Percentiles rank a stretch among this genome's conserved stretches.
Evolutionary conservation across 352 stramenopile genomes (phyloP).

Genomic region (Ophiocytium majus): DNA sequence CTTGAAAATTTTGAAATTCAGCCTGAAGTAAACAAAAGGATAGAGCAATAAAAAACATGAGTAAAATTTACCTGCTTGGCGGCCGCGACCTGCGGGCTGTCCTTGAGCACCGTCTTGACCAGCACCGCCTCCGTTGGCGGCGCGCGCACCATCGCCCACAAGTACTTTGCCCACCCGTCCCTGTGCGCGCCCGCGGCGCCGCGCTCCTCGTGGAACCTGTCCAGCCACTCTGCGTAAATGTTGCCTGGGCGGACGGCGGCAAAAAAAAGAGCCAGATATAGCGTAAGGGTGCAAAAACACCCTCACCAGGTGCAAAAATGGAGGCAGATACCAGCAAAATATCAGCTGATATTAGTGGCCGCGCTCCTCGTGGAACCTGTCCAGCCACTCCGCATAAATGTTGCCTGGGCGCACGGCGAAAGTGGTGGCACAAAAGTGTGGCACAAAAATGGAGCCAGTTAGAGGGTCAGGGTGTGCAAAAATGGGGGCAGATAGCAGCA

Average conservation of each 20-base stretch:
- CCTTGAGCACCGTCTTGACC: background rate
- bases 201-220: background rate
- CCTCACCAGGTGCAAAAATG: too few species aligned
- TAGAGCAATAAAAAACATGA: too few species aligned
- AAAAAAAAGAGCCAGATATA: too few species aligned
- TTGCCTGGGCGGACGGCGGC: slow-evolving; percentile 2
- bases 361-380: background rate
- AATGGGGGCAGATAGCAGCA: too few species aligned
- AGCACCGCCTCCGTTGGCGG: background rate
- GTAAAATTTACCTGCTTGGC: background rate
- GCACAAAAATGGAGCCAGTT: too few species aligned
- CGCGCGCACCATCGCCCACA: slow-evolving; percentile 3
- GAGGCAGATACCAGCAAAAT: too few species aligned
- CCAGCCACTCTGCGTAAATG: slow-evolving; percentile 18
- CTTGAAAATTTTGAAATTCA: too few species aligned
- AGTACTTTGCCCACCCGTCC: background rate
- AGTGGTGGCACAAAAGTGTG: too few species aligned
- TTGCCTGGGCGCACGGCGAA: background rate
- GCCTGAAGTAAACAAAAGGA: too few species aligned
- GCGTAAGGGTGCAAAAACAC: too few species aligned
- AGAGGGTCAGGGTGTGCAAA: too few species aligned
- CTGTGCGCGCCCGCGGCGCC: background rate
- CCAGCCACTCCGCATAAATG: slow-evolving; percentile 13
- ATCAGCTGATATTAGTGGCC: too few species aligned
- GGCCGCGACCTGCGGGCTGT: background rate